Evolutionary conservation across 78 protist species (phyloP), one percentile per base, ranked within the genome.

Genomic region (Polysphondylium violaceum): DNA sequence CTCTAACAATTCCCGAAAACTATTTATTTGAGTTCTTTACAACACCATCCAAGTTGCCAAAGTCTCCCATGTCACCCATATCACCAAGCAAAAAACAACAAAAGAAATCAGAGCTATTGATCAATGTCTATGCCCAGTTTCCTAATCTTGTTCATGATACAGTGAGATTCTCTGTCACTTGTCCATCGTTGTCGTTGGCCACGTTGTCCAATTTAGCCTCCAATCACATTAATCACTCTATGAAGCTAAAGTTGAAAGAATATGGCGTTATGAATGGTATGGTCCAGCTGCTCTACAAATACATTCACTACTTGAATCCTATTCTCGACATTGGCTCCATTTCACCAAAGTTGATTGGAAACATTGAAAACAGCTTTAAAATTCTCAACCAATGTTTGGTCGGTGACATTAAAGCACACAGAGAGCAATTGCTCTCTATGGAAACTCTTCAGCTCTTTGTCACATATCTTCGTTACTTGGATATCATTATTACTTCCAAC

Each of bases 331-430:
- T 78, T 51, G 2, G 43, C 25, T 35, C 35, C 41, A 50, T 50
- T 25, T 83, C 91, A 83, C 91, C 91, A 0, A 83, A 83, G 33
- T 31, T 83, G 17, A 83, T 83, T 56, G 91, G 91, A 27, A 83
- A 69, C 23, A 58, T 83, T 29, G 91, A 83, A 31, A 55, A 43
- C 21, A 36, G 67, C 4, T 69, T 55, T 6, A 83, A 83, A 58
- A 69, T 83, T 7, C 19, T 83, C 33, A 79, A 83, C 47, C 72
- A 83, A 44, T 69, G 72, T 63, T 33, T 72, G 51, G 58, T 83
- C 12, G 55, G 44, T 58, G 81, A 83, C 19, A 68, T 68, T 23
- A 69, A 41, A 58, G 9, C 19, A 16, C 67, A 63, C 43, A 67
- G 91, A 67, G 40, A 23, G 3, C 11, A 58, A 27, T 41, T 83